Conservation (phyloP, 1,139 yeast species). For the Casaregolazyma lundiana region DNA sequence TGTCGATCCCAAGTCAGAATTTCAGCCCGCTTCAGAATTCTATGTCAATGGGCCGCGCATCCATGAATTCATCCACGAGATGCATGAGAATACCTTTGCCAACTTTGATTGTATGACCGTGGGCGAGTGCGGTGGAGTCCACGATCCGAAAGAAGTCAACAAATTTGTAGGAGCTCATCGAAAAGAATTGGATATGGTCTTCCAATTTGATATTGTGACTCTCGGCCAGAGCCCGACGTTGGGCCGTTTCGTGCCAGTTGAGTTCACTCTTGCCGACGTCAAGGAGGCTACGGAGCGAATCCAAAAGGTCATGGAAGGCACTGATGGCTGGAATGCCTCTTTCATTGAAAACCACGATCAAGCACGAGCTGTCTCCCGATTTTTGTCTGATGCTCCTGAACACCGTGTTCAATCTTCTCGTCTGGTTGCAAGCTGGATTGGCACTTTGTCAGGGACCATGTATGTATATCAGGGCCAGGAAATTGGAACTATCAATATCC, state of each 20-base stretch:
- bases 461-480: constrained; percentile 61
- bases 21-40: constrained; percentile 36
- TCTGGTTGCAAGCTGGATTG: constrained; percentile 44
- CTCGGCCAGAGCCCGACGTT: background rate
- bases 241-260: constrained; percentile 11
- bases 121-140: constrained; percentile 38
- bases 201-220: constrained; percentile 44
- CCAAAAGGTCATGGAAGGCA: constrained; percentile 42
- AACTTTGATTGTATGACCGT: constrained; percentile 54
- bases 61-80: constrained; percentile 54
- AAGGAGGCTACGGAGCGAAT: constrained; percentile 40
- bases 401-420: constrained; percentile 42
- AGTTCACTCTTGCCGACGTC: constrained; percentile 35
- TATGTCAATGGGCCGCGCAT: constrained; percentile 50
- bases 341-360: constrained; percentile 59
- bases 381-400: constrained; percentile 41
- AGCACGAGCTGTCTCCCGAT: constrained; percentile 50
- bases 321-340: constrained; percentile 59
- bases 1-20: constrained; percentile 38
- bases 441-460: constrained; percentile 51
- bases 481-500: constrained; percentile 50
- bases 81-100: constrained; percentile 42
- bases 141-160: constrained; percentile 34
- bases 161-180: constrained; percentile 47
- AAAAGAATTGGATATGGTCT: constrained; percentile 51